phyloP scores from a whole-genome alignment of 2,329 filamentous ascomycete genomes.

The Ceratocystis diversiconidia region DNA sequence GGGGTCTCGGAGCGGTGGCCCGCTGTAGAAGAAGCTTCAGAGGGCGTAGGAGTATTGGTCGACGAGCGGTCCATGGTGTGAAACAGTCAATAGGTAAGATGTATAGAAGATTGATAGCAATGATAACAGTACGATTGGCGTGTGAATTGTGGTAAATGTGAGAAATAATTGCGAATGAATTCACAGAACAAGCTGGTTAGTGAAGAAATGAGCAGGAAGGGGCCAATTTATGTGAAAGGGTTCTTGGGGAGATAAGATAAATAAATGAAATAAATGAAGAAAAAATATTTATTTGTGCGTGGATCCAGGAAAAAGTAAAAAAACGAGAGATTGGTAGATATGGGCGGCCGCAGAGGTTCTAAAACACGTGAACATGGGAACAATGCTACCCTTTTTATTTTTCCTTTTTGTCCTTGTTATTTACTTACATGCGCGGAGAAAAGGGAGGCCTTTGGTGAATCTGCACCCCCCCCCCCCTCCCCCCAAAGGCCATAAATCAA shows the following conservation, averaged over 20 bases:
- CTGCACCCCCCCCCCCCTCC: neutral
- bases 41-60: slow-evolving; percentile 15
- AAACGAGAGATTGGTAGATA: neutral
- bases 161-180: neutral
- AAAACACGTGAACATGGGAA: neutral
- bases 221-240: neutral
- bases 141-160: neutral
- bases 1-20: slow-evolving; percentile 1
- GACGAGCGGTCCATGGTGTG: slow-evolving; percentile 6
- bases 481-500: neutral
- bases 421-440: neutral
- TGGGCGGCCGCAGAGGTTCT: neutral
- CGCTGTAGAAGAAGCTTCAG: slow-evolving; percentile 7
- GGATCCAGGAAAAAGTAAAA: neutral
- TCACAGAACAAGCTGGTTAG: neutral
- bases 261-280: neutral
- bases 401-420: neutral
- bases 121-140: no score
- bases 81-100: no score
- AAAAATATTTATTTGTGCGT: neutral
- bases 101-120: no score
- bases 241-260: neutral
- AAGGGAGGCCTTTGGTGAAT: neutral
- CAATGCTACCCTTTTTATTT: neutral
- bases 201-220: neutral